Conservation (phyloP, 257 asterid species). For the Lavandula angustifolia region DNA sequence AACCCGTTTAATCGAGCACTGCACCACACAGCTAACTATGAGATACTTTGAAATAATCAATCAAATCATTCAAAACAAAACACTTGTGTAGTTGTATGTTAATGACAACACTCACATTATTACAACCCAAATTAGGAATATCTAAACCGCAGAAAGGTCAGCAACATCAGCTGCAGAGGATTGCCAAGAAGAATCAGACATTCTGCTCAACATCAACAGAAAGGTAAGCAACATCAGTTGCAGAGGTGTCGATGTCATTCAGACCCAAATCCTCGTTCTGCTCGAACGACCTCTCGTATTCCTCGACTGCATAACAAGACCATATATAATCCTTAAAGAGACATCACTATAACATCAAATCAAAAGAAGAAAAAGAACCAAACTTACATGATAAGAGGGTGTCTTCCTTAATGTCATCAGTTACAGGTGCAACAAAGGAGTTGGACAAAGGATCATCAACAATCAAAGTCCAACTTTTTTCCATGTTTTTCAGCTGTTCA, state of each 20-base stretch:
- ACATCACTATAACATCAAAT: no score
- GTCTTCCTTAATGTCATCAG: conserved; percentile 76
- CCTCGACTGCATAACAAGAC: conserved; percentile 53
- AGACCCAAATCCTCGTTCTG: conserved; percentile 96
- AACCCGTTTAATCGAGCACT: no score
- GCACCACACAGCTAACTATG: no score
- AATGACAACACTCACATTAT: no score
- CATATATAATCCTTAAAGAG: background rate
- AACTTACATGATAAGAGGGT: conserved; percentile 68
- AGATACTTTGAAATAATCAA: no score
- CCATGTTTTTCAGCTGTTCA: conserved; percentile 70
- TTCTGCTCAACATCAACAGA: conserved; percentile 11
- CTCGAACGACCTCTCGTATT: conserved; percentile 91
- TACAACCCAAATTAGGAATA: no score
- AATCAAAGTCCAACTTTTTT: conserved; percentile 82
- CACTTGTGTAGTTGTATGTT: no score
- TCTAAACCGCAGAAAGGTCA: no score
- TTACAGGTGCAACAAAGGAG: conserved; percentile 83
- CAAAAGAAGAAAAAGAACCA: background rate
- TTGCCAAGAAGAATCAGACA: conserved; percentile 29
- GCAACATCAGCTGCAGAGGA: no score
- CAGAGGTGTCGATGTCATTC: conserved; percentile 88
- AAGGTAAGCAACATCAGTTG: conserved; percentile 64
- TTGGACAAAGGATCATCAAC: conserved; percentile 87
- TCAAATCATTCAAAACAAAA: no score